Conservation (phyloP, 2,329 filamentous ascomycete genomes). For the Monilinia vaccinii-corymbosi region DNA sequence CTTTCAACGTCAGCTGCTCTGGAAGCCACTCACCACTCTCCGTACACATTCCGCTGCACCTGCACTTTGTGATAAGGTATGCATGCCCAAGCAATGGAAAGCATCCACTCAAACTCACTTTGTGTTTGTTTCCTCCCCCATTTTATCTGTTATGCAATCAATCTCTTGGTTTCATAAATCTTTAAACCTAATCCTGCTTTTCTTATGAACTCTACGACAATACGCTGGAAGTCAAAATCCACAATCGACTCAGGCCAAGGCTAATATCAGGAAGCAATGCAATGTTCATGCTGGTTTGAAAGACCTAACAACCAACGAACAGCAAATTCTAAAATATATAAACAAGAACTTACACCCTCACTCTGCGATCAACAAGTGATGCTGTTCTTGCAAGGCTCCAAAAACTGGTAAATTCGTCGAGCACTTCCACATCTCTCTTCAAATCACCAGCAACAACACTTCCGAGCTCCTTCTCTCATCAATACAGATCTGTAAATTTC, state of each 20-base stretch:
- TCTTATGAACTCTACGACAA: background rate
- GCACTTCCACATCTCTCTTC: background rate
- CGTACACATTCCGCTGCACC: background rate
- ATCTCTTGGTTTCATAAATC: background rate
- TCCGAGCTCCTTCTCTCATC: background rate
- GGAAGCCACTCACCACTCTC: background rate
- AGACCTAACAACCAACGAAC: background rate
- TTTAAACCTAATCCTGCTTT: background rate
- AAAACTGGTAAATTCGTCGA: background rate
- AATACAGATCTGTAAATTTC: background rate
- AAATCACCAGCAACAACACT: background rate
- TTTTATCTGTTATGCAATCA: background rate
- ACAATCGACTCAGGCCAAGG: background rate
- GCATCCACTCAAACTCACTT: background rate
- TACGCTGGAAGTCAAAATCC: background rate
- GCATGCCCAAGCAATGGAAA: background rate
- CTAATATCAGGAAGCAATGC: background rate
- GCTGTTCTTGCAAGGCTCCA: background rate
- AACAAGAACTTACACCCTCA: background rate
- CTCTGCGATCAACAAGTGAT: background rate
- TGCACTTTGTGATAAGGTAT: background rate
- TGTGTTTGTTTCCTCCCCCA: background rate
- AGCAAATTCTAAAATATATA: background rate
- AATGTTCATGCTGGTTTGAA: background rate
- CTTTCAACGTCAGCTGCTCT: slow-evolving; percentile 3